Evolutionary conservation across 768 basidiomycete species (phyloP), one percentile per base, ranked within the genome.

Genomic region (Amanita jacksonii): DNA sequence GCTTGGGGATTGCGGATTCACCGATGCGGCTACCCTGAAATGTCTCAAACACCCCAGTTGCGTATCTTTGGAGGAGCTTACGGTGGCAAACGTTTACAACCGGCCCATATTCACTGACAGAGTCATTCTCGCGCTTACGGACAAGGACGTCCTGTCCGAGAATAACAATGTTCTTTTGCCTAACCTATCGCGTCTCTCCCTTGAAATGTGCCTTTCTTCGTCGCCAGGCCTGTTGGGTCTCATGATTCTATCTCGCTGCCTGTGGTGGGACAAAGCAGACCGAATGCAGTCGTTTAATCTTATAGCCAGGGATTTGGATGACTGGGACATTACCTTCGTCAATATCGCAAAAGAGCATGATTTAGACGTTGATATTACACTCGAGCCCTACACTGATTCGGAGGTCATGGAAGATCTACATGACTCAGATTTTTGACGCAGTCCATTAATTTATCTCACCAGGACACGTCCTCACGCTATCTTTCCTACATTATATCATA

Each of bases 31-130:
- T 15, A 8, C 30, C 1, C 30, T 45, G 43, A 27, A n/a, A 24
- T 45, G 36, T 20, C 36, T 45, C 18, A 6, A 19, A 20, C 43
- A 45, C 12, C 15, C 8, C 7, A 23, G 35, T 19, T 38, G 24
- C 22, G 8, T 16, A 15, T 28, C 18, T 3, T 23, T 45, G 15
- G 38, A 34, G 7, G 24, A 38, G 2, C 43, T 45, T 9, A 20
- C 15, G 10, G 20, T 45, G 8, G 8, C 18, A 5, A 45, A 45
- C 27, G 9, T 5, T 6, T 28, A 18, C 23, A 16, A 28, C 12
- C 3, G 12, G 13, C 43, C 43, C 16, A 45, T 31, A 24, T 31
- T 45, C n/a, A 45, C 35, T 3, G 43, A 45, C 30, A 30, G 8
- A 13, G 27, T 45, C 16, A 9, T 45, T 19, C 15, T 13, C 5